A percentile compares a stretch with the other conserved stretches of the same genome.
Evolutionary conservation across 495 filamentous ascomycete genomes (phyloP).

Genomic region (Daldinia loculata): DNA sequence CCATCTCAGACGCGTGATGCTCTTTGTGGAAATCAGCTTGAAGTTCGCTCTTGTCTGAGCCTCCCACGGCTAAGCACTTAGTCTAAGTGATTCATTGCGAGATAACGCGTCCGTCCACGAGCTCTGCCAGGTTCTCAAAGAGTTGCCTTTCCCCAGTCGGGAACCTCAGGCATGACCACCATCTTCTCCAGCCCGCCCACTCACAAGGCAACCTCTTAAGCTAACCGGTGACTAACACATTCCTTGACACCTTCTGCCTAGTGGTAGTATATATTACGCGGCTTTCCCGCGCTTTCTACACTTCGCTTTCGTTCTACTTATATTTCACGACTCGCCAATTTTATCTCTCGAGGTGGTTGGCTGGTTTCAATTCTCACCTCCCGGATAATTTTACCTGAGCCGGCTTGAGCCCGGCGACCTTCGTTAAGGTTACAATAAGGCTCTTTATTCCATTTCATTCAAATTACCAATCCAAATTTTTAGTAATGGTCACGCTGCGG

Average conservation of each 20-base stretch:
- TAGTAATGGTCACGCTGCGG: conserved; percentile 28
- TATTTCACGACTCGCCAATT: conserved; percentile 33
- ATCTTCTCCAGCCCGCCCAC: conserved; percentile 30
- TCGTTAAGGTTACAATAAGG: conserved; percentile 32
- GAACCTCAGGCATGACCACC: conserved; percentile 43
- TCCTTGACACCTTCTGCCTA: conserved; percentile 41
- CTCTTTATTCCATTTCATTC: conserved; percentile 23
- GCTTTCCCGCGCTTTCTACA: conserved; percentile 14
- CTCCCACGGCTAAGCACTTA: conserved; percentile 37
- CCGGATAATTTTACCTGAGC: conserved; percentile 38
- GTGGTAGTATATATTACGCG: conserved; percentile 36
- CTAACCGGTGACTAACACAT: conserved; percentile 44
- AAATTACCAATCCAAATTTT: conserved; percentile 1
- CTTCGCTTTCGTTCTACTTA: conserved; percentile 17
- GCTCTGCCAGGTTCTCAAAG: conserved; percentile 32
- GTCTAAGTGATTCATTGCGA: conserved; percentile 33
- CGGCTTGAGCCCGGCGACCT: conserved; percentile 44
- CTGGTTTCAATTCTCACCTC: conserved; percentile 29
- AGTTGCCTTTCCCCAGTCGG: conserved; percentile 25
- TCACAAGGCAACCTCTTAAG: conserved; percentile 44
- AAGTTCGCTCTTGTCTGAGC: conserved; percentile 28
- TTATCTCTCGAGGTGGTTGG: conserved; percentile 33
- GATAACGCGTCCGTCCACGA: conserved; percentile 35
- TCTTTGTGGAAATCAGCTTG: conserved; percentile 41
- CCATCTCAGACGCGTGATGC: conserved; percentile 44